A percentile compares a stretch with the other conserved stretches of the same genome.
These are phyloP conservation scores for Hypocrella siamensis DNA, from an alignment of 2,329 filamentous ascomycete genomes.

Conservation along the genomic window DNA sequence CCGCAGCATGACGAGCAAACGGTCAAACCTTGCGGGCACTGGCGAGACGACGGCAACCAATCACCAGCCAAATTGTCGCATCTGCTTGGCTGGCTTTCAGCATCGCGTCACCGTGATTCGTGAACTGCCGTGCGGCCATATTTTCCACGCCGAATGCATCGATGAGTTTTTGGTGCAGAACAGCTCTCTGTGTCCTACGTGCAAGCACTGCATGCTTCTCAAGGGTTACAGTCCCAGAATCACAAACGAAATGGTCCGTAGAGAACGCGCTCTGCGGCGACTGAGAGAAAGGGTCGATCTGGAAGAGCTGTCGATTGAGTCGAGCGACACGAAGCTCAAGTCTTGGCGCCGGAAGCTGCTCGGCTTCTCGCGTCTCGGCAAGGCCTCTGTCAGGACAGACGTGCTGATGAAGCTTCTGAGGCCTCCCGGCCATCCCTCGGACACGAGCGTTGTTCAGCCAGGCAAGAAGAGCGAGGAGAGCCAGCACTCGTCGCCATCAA, in stretches of 20 bases:
- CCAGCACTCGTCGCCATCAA: background rate
- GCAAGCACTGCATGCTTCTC: constrained; percentile 72
- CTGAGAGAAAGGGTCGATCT: constrained; percentile 37
- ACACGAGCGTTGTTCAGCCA: constrained; percentile 1
- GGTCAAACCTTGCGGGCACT: constrained; percentile 18
- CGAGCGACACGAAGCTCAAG: constrained; percentile 17
- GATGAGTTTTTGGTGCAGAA: constrained; percentile 65
- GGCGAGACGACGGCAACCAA: constrained; percentile 32
- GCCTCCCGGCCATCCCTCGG: constrained; percentile 1
- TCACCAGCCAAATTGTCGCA: constrained; percentile 73
- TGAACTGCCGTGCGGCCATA: constrained; percentile 78
- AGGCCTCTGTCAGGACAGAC: constrained; percentile 5
- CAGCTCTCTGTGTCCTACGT: constrained; percentile 80
- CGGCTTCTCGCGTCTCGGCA: constrained; percentile 8
- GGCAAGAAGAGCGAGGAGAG: no score
- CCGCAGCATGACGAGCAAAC: constrained; percentile 19
- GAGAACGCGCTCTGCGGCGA: constrained; percentile 54
- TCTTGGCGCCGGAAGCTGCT: constrained; percentile 21
- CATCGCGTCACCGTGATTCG: constrained; percentile 57
- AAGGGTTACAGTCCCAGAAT: constrained; percentile 49
- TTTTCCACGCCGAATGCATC: constrained; percentile 86
- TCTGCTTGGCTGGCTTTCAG: constrained; percentile 73
- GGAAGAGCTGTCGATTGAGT: constrained; percentile 19
- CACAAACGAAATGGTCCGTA: constrained; percentile 74
- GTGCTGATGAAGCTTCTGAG: constrained; percentile 13